Evolutionary conservation across 305 asterid species (phyloP), one percentile per base, ranked within the genome.

Genomic region (Fraxinus dipetala): DNA sequence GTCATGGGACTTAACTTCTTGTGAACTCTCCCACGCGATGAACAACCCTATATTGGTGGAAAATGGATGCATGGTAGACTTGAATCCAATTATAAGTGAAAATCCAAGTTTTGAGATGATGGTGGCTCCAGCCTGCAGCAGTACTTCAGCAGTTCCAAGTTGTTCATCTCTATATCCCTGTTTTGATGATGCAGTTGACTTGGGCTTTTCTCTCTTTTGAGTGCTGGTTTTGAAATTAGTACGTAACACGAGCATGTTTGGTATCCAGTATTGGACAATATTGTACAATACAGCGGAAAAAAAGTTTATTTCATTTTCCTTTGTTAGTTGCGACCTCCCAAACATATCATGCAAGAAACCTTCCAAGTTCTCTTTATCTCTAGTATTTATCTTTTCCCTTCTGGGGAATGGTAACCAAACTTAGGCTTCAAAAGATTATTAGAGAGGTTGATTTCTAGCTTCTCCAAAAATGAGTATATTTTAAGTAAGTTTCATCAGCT

Each of bases 1-100:
- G 74, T 34, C 85, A 18, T 87, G 94, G 96, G 94, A 87, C 77
- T 72, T 78, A 84, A 86, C 85, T 80, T 83, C 90, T 76, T 72
- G 85, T 45, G 91, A 88, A 70, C 86, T 87, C 30, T 84, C 89
- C 2, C 87, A 87, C 9, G 80, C 87, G 83, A 87, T 84, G 59
- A 89, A 78, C 48, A 69, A 75, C 61, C 67, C 84, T 51, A 45
- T 77, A 22, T 63, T 81, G 38, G 56, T 6, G 61, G 82, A 79
- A 69, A 82, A 18, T 85, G 84, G 76, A 28, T 76, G 87, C 87
- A 81, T 79, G 82, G 86, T 70, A 56, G 40, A 45, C 14, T 77
- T 84, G 51, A 51, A 76, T 76, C 81, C 85, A 65, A 36, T 14
- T 9, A 1, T 75, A 43, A 30, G 26, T 70, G 82, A 85, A 5